Evolutionary conservation across 2,329 filamentous ascomycete species (phyloP).

Genomic region (Fusarium sp.): DNA sequence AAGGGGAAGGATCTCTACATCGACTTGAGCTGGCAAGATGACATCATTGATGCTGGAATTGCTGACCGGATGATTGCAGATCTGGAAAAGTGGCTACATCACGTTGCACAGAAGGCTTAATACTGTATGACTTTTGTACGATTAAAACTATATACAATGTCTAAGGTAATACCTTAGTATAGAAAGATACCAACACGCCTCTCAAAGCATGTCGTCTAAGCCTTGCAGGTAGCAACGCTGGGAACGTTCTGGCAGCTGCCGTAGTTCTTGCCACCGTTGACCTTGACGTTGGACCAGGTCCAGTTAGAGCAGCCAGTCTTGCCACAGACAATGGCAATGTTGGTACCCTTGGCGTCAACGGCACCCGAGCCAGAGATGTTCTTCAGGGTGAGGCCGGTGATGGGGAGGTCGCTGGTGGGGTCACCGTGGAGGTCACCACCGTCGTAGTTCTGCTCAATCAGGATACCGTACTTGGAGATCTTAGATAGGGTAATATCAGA

Average conservation of each 20-base stretch:
- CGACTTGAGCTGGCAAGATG: neutral
- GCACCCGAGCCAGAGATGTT: conserved; percentile 51
- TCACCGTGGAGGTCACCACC: conserved; percentile 55
- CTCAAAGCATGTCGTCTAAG: neutral
- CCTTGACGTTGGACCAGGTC: conserved; percentile 58
- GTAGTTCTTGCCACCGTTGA: conserved; percentile 59
- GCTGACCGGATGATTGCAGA: neutral
- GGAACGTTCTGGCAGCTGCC: conserved; percentile 45
- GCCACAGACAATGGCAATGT: conserved; percentile 64
- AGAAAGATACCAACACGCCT: neutral
- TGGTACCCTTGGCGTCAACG: conserved; percentile 50
- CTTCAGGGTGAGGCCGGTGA: conserved; percentile 56
- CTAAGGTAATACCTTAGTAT: neutral
- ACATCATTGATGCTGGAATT: neutral
- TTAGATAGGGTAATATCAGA: conserved; percentile 52
- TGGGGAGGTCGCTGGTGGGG: conserved; percentile 57
- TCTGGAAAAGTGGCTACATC: neutral
- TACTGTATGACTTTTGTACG: neutral
- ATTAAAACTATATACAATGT: neutral
- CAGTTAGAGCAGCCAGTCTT: conserved; percentile 55
- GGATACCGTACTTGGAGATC: conserved; percentile 52
- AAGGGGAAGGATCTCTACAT: neutral
- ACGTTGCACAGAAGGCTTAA: neutral
- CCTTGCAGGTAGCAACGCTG: conserved; percentile 33
- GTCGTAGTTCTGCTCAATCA: conserved; percentile 56